Percentiles rank a stretch among this genome's conserved stretches.
These are phyloP conservation scores for Suhomyces panamericanus DNA, from an alignment of 1,139 yeast species.

Conservation along the genomic window DNA sequence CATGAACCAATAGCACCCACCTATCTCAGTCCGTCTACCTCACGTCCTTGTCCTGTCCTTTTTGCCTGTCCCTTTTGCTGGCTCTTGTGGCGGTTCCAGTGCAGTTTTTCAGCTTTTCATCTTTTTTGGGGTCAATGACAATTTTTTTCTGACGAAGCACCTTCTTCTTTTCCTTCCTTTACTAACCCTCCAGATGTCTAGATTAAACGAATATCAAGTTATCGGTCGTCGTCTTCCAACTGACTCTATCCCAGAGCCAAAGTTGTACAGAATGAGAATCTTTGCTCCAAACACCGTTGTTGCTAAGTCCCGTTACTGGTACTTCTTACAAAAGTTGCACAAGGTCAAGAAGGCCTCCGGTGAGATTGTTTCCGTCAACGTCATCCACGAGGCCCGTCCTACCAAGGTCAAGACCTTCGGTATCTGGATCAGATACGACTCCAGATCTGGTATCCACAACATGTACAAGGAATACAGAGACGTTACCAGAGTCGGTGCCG, in stretches of 20 bases:
- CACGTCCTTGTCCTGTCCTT: neutral
- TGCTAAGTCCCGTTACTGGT: slow-evolving; percentile 99
- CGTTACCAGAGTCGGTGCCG: slow-evolving; percentile 98
- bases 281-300: slow-evolving; percentile 99
- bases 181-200: slow-evolving; percentile 56
- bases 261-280: slow-evolving; percentile 99
- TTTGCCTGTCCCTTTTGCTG: neutral
- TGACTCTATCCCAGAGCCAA: slow-evolving; percentile 98
- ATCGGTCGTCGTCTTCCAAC: slow-evolving; percentile 99
- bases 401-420: slow-evolving; percentile 99
- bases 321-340: slow-evolving; percentile 98
- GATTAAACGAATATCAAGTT: slow-evolving; percentile 99
- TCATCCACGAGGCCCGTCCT: slow-evolving; percentile 93
- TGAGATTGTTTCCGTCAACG: slow-evolving; percentile 94
- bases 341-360: slow-evolving; percentile 99
- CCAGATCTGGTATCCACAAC: slow-evolving; percentile 99
- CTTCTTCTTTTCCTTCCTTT: neutral
- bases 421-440: slow-evolving; percentile 99
- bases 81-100: neutral
- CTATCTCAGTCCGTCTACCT: too few species aligned
- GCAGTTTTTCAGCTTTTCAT: neutral
- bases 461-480: slow-evolving; percentile 99
- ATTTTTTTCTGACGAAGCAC: neutral
- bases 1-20: neutral
- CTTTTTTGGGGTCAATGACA: neutral